Conservation (phyloP, 2,329 filamentous ascomycete species). For the Alternaria hordeiaustralica region DNA sequence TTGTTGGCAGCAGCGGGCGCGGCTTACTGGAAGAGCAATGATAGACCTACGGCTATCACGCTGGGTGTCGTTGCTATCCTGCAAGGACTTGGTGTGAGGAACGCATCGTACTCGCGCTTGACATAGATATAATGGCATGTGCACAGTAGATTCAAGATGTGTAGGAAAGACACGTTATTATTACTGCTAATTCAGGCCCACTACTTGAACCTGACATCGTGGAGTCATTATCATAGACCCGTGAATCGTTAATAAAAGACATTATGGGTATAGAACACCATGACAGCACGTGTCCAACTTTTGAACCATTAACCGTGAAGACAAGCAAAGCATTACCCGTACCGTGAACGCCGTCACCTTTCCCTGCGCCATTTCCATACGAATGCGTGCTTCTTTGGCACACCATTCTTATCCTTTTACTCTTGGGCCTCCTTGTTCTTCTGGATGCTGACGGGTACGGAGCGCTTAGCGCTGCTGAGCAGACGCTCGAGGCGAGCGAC, state of each 20-base stretch:
- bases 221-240: background rate
- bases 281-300: background rate
- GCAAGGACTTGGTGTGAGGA: slow-evolving; percentile 33
- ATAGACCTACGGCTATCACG: slow-evolving; percentile 32
- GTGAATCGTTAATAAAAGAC: background rate
- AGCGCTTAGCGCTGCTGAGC: slow-evolving; percentile 21
- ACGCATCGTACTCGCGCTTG: slow-evolving; percentile 25
- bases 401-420: background rate
- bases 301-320: background rate
- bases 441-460: slow-evolving; percentile 25
- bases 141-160: background rate
- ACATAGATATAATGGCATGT: background rate
- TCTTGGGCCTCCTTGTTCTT: background rate
- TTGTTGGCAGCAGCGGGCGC: slow-evolving; percentile 35
- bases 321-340: background rate
- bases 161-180: background rate
- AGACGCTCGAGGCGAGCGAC: slow-evolving; percentile 30
- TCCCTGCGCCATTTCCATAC: background rate
- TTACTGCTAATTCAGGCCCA: background rate
- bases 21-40: slow-evolving; percentile 31
- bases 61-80: slow-evolving; percentile 32
- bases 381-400: background rate
- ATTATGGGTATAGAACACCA: slow-evolving; percentile 10
- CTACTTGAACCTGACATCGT: background rate
- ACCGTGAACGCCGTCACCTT: background rate